phyloP scores from a whole-genome alignment of 2,329 filamentous ascomycete species.

The Sarocladiaceae sp. region DNA sequence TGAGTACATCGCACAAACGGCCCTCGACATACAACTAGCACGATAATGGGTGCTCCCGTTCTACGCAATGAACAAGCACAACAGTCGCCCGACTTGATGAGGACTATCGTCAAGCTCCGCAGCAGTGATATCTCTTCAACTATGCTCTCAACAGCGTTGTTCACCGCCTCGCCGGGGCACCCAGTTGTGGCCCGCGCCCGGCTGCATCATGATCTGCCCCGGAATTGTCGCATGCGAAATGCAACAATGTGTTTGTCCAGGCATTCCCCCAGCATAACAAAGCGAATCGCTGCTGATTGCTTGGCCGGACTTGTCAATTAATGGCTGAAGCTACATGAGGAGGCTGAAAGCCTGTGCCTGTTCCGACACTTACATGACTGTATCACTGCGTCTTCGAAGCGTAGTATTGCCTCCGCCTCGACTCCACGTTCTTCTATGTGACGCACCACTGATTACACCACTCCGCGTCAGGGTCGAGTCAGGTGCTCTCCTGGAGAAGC shows the following conservation, averaged over 20 bases:
- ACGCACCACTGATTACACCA: background rate
- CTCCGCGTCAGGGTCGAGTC: background rate
- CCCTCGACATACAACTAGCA: too few species aligned
- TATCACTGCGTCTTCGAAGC: background rate
- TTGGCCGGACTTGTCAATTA: background rate
- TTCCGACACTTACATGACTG: too few species aligned
- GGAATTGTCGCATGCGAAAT: background rate
- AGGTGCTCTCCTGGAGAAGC: background rate
- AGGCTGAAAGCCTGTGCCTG: too few species aligned
- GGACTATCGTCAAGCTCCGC: too few species aligned
- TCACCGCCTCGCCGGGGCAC: constrained; percentile 4
- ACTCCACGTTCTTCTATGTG: background rate
- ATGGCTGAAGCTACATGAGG: too few species aligned
- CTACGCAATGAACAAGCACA: too few species aligned
- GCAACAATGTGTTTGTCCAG: background rate
- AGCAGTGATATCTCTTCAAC: background rate
- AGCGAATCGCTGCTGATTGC: too few species aligned
- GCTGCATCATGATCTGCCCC: background rate
- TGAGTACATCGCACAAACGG: too few species aligned
- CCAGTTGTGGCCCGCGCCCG: background rate
- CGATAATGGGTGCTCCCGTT: too few species aligned
- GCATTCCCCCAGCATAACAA: too few species aligned
- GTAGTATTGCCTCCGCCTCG: background rate
- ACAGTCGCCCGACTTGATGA: too few species aligned
- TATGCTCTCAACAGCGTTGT: background rate